These are phyloP conservation scores for Fusarium praegraminearum DNA, from an alignment of 2,329 filamentous ascomycete species.

Conservation along the genomic window DNA sequence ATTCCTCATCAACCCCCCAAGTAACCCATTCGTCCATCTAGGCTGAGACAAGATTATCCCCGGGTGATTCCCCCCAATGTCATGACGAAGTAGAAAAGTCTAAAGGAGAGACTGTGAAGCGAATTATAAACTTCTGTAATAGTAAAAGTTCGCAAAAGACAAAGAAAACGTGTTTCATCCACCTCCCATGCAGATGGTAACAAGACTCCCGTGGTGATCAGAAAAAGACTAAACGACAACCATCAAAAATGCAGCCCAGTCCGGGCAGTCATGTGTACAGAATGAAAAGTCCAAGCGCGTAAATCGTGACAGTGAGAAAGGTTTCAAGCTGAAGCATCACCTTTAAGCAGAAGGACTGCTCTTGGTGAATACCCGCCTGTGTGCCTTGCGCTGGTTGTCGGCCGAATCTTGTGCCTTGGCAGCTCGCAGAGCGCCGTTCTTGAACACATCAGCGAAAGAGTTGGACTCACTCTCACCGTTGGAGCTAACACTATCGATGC, in stretches of 20 bases:
- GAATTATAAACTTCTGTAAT: constrained; percentile 55
- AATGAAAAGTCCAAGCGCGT: constrained; percentile 53
- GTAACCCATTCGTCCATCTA: constrained; percentile 47
- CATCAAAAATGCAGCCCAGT: constrained; percentile 52
- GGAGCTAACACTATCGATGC: constrained; percentile 69
- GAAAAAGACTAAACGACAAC: constrained; percentile 46
- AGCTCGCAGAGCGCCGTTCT: constrained; percentile 65
- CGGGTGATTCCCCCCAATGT: constrained; percentile 46
- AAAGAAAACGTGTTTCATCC: constrained; percentile 43
- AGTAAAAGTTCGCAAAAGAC: constrained; percentile 39
- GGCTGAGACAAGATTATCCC: constrained; percentile 48
- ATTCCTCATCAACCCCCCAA: constrained; percentile 45
- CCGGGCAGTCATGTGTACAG: constrained; percentile 54
- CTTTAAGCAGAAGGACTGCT: constrained; percentile 42
- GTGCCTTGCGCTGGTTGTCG: constrained; percentile 80
- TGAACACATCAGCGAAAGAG: constrained; percentile 76
- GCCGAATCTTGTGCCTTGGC: constrained; percentile 66
- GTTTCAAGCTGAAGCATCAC: constrained; percentile 41
- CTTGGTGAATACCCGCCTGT: constrained; percentile 87
- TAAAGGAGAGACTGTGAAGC: constrained; percentile 57
- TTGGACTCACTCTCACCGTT: constrained; percentile 63
- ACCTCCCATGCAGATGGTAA: constrained; percentile 42
- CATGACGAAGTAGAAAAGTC: constrained; percentile 49
- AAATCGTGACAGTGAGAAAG: constrained; percentile 52
- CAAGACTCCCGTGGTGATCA: constrained; percentile 44